Percentiles rank a stretch among this genome's conserved stretches.
Conservation (phyloP, 2,329 filamentous ascomycete species). For the Epichloe elymi region DNA sequence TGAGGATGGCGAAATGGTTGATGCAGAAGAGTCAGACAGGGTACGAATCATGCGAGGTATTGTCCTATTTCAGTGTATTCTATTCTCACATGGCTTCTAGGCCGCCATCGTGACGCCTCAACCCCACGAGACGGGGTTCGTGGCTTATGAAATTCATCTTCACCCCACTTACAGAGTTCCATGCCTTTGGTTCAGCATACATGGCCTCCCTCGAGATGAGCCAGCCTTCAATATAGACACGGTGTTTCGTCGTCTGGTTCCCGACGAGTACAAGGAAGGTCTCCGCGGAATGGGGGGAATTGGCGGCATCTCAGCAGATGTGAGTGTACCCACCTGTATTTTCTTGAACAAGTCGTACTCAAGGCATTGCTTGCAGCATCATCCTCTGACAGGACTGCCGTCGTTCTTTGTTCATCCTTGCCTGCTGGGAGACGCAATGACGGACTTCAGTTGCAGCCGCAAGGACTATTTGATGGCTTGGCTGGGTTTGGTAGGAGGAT, state of each 20-base stretch:
- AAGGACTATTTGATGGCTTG: slow-evolving; percentile 72
- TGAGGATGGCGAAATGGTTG: slow-evolving; percentile 33
- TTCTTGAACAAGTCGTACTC: slow-evolving; percentile 15
- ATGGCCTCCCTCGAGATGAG: slow-evolving; percentile 41
- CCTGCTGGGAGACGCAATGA: slow-evolving; percentile 71
- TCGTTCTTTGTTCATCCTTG: slow-evolving; percentile 91
- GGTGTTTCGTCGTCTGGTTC: slow-evolving; percentile 59
- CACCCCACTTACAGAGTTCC: slow-evolving; percentile 65
- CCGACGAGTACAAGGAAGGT: slow-evolving; percentile 46
- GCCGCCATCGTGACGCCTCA: slow-evolving; percentile 24
- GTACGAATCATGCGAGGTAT: slow-evolving; percentile 20
- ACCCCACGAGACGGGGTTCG: slow-evolving; percentile 28
- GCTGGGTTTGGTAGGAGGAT: slow-evolving; percentile 75
- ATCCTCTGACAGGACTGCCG: slow-evolving; percentile 66
- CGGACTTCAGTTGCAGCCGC: slow-evolving; percentile 45
- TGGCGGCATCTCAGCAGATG: slow-evolving; percentile 64
- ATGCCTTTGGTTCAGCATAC: slow-evolving; percentile 62
- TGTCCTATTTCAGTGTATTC: slow-evolving; percentile 2
- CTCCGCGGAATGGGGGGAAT: slow-evolving; percentile 50
- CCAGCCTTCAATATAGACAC: slow-evolving; percentile 50
- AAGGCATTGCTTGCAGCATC: slow-evolving; percentile 46
- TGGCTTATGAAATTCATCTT: slow-evolving; percentile 61
- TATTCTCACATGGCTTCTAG: slow-evolving; percentile 19
- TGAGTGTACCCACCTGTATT: slow-evolving; percentile 32
- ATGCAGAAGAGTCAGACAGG: slow-evolving; percentile 38